Evolutionary conservation across 2,329 filamentous ascomycete species (phyloP), one percentile per base, ranked within the genome.

Genomic region (Exophiala calicioides): DNA sequence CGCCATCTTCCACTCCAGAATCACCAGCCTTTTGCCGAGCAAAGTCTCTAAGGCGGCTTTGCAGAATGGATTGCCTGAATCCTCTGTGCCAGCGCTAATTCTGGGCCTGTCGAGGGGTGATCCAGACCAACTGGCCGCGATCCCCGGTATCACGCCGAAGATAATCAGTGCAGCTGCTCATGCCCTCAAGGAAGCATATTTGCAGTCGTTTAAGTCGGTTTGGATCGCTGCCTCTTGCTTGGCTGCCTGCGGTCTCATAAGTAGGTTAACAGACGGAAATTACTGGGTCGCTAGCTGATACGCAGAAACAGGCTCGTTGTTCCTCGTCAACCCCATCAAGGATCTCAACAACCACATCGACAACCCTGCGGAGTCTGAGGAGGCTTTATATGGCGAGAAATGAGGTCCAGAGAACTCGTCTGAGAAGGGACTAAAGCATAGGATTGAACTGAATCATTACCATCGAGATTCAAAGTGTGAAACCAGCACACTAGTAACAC

Each of bases 301-400:
- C 15, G 3, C 4, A 4, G 26, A 24, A 41, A 19, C 15, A 53
- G 51, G 10, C 19, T 44, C 51, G 6, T 51, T 32, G 21, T 55
- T 52, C 26, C 19, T 55, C 21, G 34, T 34, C 18, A 48, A 55
- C 35, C 47, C 47, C 10, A 32, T 20, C 21, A 45, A 44, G 16
- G 52, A 55, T 29, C 40, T 55, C n/a, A 55, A 55, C 38, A 49
- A 52, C 21, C 47, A 55, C 20, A 47, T 55, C 18, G 52, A 55
- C 42, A 33, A 31, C 23, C 44, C 44, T 26, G 44, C 36, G 3
- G 44, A 47, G 15, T 41, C 36, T 3, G 44, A 47, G 20, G 29
- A 47, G 10, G 37, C 26, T 20, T 24, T 47, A n/a, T 47, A 47
- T 36, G 36, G 36, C 18, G 9, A 36, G 18, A 36, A 27, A 27